Evolutionary conservation across 768 basidiomycete genomes (phyloP), one percentile per base, ranked within the genome.

Genomic region (Phylloporus sp.): DNA sequence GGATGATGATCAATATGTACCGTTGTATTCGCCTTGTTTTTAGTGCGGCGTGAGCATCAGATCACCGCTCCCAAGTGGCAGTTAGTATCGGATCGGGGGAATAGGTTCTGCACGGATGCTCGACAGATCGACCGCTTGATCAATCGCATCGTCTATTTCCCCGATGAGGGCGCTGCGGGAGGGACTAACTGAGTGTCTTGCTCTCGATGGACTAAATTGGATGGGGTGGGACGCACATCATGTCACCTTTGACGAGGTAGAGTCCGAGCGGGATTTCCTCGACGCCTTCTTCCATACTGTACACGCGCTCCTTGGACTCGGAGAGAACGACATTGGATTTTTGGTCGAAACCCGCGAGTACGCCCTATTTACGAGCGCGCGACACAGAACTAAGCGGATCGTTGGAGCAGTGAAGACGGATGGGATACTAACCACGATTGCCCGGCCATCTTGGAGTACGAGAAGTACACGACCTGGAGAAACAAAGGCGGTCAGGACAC

Each of bases 171-270:
- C 84, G 45, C 90, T 85, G 49, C 4, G 4, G 4, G 29, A 11
- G n/a, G 18, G 28, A 52, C 38, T 51, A 50, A 55, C 54, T 36
- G 31, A 57, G 41, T 3, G 7, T 38, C 38, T 29, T 18, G n/a
- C 15, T 22, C 16, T 12, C 5, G 36, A 38, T 23, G 6, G 28
- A 43, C 26, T 16, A 20, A 16, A 10, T 20, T 2, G 11, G 11
- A 38, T 12, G 36, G 36, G 18, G n/a, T 18, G 7, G 6, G 38
- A 82, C 92, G 70, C 62, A 97, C 97, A 95, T 94, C 80, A 94
- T 94, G 67, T 99, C 97, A 3, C 97, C 97, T 63, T 97, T 94
- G 66, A 99, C 93, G 63, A 99, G 85, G 71, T 99, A 98, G 40
- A 98, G 76, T 0, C 97, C 97, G 23, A 98, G 76, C 0, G 92